Conservation (phyloP, 371 early-diverging fungal species). For the Actinomucor elegans region DNA sequence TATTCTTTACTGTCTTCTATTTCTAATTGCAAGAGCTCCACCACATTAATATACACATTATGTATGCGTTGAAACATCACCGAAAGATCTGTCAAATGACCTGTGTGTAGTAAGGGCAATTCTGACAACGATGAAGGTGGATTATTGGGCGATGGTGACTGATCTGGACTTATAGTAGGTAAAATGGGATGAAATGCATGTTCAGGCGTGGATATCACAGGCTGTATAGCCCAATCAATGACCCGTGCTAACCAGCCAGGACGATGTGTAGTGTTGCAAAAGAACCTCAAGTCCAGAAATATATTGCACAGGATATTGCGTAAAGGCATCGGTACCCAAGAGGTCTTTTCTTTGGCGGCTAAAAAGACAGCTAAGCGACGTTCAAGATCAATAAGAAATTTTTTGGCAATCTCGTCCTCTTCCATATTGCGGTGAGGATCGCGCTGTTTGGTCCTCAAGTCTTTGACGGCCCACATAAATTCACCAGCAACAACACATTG, state of each 20-base stretch:
- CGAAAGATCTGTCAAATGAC: constrained; percentile 33
- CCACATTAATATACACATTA: constrained; percentile 29
- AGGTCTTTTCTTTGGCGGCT: constrained; percentile 55
- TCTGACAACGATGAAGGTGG: neutral
- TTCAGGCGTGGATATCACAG: constrained; percentile 16
- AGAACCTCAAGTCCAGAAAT: constrained; percentile 59
- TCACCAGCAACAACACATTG: constrained; percentile 61
- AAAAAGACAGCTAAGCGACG: constrained; percentile 57
- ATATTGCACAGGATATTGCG: constrained; percentile 57
- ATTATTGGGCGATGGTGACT: constrained; percentile 8
- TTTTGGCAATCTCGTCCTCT: constrained; percentile 62
- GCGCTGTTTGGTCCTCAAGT: constrained; percentile 36
- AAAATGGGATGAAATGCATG: neutral
- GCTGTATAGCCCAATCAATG: constrained; percentile 55
- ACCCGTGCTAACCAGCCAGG: constrained; percentile 64
- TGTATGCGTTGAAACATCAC: constrained; percentile 43
- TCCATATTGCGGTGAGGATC: constrained; percentile 42
- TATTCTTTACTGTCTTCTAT: neutral
- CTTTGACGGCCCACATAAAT: constrained; percentile 58
- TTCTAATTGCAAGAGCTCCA: constrained; percentile 29
- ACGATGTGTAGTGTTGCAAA: constrained; percentile 61
- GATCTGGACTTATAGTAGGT: constrained; percentile 5
- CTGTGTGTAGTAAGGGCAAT: constrained; percentile 2
- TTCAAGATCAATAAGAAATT: constrained; percentile 66
- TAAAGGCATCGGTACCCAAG: constrained; percentile 55